phyloP scores from a whole-genome alignment of 306 rosid species.

The Gillenia trifoliata region DNA sequence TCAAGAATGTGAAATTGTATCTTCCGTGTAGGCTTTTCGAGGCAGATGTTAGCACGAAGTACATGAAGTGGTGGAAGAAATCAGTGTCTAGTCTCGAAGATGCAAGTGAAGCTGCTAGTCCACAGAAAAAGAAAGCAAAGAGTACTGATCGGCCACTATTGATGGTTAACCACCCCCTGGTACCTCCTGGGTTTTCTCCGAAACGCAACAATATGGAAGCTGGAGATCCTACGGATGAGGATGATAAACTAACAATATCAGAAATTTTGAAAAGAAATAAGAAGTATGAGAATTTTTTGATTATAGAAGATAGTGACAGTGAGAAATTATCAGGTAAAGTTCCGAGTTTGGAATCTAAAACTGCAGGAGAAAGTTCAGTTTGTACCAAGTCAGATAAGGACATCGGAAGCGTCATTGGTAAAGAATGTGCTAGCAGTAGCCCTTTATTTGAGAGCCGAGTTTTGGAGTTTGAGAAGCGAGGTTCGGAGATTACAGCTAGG shows the following conservation, averaged over 20 bases:
- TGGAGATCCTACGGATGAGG: neutral
- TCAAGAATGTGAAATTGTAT: constrained; percentile 16
- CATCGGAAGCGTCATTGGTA: neutral
- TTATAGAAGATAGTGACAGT: neutral
- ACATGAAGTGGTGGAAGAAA: constrained; percentile 17
- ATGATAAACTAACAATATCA: neutral
- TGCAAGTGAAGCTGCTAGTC: neutral
- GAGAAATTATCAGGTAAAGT: neutral
- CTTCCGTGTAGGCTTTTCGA: constrained; percentile 32
- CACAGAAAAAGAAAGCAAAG: neutral
- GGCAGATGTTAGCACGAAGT: constrained; percentile 25
- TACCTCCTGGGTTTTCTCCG: neutral
- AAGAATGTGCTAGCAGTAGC: neutral
- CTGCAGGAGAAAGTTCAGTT: neutral
- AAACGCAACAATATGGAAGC: neutral
- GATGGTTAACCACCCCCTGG: neutral
- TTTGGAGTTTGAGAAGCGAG: neutral
- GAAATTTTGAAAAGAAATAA: neutral
- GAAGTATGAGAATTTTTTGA: neutral
- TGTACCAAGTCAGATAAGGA: neutral
- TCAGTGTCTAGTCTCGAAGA: neutral
- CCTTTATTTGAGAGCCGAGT: neutral
- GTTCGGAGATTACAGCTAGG: neutral
- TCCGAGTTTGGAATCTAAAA: neutral
- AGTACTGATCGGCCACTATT: neutral